phyloP scores from a whole-genome alignment of 257 asterid genomes.

The Solanum ossicruentum region DNA sequence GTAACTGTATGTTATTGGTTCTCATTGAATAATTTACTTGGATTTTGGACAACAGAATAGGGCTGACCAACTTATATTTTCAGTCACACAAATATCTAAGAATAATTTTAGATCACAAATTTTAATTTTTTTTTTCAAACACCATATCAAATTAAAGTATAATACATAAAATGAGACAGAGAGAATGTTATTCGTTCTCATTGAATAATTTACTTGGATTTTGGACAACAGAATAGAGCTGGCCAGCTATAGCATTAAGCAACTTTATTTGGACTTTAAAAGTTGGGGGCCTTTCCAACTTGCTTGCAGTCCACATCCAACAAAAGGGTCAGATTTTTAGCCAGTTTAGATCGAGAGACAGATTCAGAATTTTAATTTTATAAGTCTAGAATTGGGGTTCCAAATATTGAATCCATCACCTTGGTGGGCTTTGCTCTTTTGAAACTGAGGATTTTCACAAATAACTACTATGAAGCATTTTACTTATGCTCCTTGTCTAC shows the following conservation, averaged over 20 bases:
- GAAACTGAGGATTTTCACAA: no score
- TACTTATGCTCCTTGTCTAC: no score
- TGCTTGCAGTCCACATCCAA: background rate
- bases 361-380: background rate
- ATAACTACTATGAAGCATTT: no score
- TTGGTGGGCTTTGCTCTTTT: background rate
- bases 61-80: background rate
- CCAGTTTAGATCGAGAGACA: background rate
- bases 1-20: background rate
- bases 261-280: background rate
- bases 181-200: background rate
- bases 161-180: rapidly evolving
- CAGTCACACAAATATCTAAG: no score
- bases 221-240: background rate
- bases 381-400: background rate
- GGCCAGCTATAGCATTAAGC: background rate
- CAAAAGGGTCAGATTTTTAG: background rate
- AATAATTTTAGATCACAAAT: no score
- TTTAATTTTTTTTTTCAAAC: no score
- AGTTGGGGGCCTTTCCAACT: background rate
- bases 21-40: background rate
- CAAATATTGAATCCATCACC: background rate
- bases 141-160: no score
- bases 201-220: background rate
- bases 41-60: no score